These are phyloP conservation scores for Isoetes taiwanensis DNA, from an alignment of 75 land plant genomes.

Conservation along the genomic window DNA sequence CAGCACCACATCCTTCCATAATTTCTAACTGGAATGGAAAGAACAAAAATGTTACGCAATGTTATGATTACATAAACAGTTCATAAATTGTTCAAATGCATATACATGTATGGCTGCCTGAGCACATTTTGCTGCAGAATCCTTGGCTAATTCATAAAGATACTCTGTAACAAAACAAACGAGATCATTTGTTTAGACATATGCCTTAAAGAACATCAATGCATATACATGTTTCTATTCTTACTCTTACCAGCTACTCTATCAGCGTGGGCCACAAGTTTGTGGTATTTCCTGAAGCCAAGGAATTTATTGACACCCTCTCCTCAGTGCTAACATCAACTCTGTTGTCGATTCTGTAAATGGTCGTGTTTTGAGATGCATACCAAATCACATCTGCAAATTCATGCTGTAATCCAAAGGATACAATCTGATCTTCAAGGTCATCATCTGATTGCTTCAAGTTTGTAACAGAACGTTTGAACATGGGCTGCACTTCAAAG, in stretches of 20 bases:
- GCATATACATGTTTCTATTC: no score
- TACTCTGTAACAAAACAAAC: neutral
- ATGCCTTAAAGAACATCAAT: no score
- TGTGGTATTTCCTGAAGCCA: no score
- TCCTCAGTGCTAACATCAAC: slow-evolving; percentile 7
- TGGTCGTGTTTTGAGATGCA: slow-evolving; percentile 2
- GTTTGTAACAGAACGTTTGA: slow-evolving; percentile 53
- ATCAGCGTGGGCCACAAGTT: no score
- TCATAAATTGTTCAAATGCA: no score
- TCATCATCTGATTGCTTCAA: slow-evolving; percentile 20
- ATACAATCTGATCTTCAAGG: slow-evolving; percentile 25
- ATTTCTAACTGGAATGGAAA: slow-evolving; percentile 9
- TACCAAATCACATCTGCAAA: slow-evolving; percentile 26
- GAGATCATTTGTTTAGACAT: neutral
- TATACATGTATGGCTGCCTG: no score
- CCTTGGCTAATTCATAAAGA: neutral
- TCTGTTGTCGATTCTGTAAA: slow-evolving; percentile 9
- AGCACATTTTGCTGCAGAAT: neutral
- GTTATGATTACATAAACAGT: no score
- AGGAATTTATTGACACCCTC: slow-evolving; percentile 29
- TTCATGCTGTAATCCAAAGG: slow-evolving; percentile 17
- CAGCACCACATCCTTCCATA: slow-evolving; percentile 1
- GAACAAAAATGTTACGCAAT: no score
- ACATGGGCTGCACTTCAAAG: slow-evolving; percentile 34
- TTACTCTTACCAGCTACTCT: no score